Evolutionary conservation across 768 basidiomycete genomes (phyloP), one percentile per base, ranked within the genome.

Genomic region (Kwoniella europaea): DNA sequence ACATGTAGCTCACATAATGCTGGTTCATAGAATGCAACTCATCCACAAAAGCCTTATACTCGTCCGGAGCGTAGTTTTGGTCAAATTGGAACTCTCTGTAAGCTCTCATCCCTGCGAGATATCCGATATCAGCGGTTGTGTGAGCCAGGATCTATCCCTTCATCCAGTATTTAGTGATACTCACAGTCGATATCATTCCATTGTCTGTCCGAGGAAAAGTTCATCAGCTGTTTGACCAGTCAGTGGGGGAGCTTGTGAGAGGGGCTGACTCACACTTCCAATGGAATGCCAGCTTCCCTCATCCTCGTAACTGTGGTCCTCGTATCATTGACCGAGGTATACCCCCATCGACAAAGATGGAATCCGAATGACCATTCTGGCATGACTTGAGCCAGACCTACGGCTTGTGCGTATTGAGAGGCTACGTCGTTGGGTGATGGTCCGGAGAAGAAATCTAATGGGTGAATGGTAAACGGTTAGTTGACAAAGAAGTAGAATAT

Each of bases 341-440:
- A 88, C 4, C 88, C 92, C 72, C 76, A 89, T 86, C 88, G 86
- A 84, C 80, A 84, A 10, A 91, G 86, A 70, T 93, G 91, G 85
- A 91, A 91, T 7, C 91, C 91, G 77, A 92, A 91, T 4, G 88
- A 88, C 90, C 91, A 92, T 46, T 86, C 85, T 2, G 91, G 91
- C 78, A 89, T 88, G 88, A 90, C 89, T 41, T 87, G 88, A 3
- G 91, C 90, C 50, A 88, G 84, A 3, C 91, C 91, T 29, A 91
- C 86, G n/a, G 88, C 83, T 44, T 84, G 86, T 4, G 89, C 88
- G 74, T 92, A 91, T 81, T 92, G 91, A 71, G 90, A 87, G 60
- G 91, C 87, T 10, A 91, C 91, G n/a, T 76, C 67, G 27, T 74
- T 74, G 0, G 79, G 77, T 15, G 75, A 76, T 10, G 82, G 79